Percentiles rank a stretch among this genome's conserved stretches.
Conservation (phyloP, 73 alveolate species). For the Paramecium caudatum region DNA sequence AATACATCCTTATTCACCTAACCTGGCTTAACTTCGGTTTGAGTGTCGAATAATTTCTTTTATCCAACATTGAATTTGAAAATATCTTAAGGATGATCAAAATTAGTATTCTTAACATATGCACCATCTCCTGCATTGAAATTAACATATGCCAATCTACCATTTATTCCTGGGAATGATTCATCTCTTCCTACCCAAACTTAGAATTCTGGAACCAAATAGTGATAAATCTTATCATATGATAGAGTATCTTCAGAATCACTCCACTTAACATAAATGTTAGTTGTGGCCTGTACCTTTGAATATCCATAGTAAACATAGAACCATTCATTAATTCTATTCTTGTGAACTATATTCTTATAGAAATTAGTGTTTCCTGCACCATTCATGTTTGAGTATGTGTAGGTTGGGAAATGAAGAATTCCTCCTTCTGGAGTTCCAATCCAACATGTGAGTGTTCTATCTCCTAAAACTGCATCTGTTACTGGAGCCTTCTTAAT, state of each 20-base stretch:
- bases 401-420: slow-evolving; percentile 62
- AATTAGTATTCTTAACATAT: slow-evolving; percentile 8
- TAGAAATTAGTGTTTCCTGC: slow-evolving; percentile 66
- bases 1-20: neutral
- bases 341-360: slow-evolving; percentile 39
- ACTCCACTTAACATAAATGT: slow-evolving; percentile 53
- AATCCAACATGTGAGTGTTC: slow-evolving; percentile 65
- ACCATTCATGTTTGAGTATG: slow-evolving; percentile 68
- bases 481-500: slow-evolving; percentile 59
- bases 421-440: slow-evolving; percentile 54
- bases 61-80: slow-evolving; percentile 54
- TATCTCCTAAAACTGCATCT: slow-evolving; percentile 50
- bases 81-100: slow-evolving; percentile 56
- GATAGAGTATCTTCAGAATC: slow-evolving; percentile 51
- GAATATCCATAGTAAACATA: slow-evolving; percentile 34
- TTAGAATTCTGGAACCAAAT: slow-evolving; percentile 44
- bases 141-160: slow-evolving; percentile 48
- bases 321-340: slow-evolving; percentile 58
- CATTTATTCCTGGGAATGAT: slow-evolving; percentile 22
- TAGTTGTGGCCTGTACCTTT: neutral
- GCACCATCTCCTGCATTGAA: slow-evolving; percentile 66
- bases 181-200: slow-evolving; percentile 52
- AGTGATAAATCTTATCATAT: slow-evolving; percentile 52
- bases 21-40: neutral
- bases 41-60: neutral